Evolutionary conservation across 1,284 basidiomycete species (phyloP).

Genomic region (Boletellus dicymbophilus): DNA sequence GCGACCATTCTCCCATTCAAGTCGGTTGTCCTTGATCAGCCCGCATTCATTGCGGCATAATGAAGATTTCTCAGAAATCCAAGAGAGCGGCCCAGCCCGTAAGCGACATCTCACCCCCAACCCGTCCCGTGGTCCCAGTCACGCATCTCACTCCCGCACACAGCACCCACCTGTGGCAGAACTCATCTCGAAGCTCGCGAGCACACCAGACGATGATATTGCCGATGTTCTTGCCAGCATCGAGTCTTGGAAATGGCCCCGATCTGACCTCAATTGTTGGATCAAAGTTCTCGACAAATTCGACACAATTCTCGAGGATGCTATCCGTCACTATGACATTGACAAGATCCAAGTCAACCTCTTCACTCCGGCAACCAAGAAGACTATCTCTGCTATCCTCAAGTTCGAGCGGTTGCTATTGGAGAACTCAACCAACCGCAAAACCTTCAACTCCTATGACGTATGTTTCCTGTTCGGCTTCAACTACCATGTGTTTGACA

Average conservation of each 20-base stretch:
- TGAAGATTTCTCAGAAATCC: slow-evolving; percentile 81
- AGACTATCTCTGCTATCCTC: slow-evolving; percentile 79
- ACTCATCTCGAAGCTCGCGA: slow-evolving; percentile 69
- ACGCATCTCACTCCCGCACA: slow-evolving; percentile 23
- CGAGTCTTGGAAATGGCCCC: slow-evolving; percentile 90
- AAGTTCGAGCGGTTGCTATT: slow-evolving; percentile 88
- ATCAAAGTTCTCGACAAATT: slow-evolving; percentile 95
- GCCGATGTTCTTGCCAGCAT: slow-evolving; percentile 64
- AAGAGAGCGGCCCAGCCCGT: slow-evolving; percentile 76
- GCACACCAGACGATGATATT: slow-evolving; percentile 66
- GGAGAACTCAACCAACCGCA: slow-evolving; percentile 98
- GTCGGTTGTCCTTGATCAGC: slow-evolving; percentile 28
- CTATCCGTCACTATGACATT: slow-evolving; percentile 83
- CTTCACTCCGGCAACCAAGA: slow-evolving; percentile 81
- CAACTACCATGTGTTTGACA: slow-evolving; percentile 17
- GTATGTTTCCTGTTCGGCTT: slow-evolving; percentile 50
- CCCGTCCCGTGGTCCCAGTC: slow-evolving; percentile 29
- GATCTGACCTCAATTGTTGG: slow-evolving; percentile 98
- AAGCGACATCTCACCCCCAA: slow-evolving; percentile 6
- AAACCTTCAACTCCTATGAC: slow-evolving; percentile 96
- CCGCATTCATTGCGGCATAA: slow-evolving; percentile 56
- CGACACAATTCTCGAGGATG: slow-evolving; percentile 83
- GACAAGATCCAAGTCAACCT: slow-evolving; percentile 81
- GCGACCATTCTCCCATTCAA: slow-evolving; percentile 5
- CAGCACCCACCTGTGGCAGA: slow-evolving; percentile 78